phyloP scores from a whole-genome alignment of 768 basidiomycete species.

The Pulveroboletus sp. region DNA sequence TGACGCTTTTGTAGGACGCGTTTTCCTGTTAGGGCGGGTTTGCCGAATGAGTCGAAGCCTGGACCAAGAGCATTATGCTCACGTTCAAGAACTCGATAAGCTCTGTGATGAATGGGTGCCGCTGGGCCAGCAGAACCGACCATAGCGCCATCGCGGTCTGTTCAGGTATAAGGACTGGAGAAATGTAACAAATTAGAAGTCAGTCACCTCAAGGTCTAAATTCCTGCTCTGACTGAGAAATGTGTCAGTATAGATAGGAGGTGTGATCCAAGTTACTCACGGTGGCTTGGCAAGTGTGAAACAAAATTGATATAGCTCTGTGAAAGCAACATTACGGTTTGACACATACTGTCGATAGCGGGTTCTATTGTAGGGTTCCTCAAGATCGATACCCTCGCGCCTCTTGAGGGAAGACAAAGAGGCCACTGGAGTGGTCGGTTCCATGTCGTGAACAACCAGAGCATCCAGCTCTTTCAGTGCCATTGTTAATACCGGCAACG shows the following conservation, averaged over 20 bases:
- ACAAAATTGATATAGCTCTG: slow-evolving; percentile 64
- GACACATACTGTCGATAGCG: slow-evolving; percentile 48
- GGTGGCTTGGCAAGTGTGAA: slow-evolving; percentile 68
- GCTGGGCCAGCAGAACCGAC: slow-evolving; percentile 67
- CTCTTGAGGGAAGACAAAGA: slow-evolving; percentile 31
- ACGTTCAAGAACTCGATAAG: slow-evolving; percentile 67
- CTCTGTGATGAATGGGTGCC: slow-evolving; percentile 62
- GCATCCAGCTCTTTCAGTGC: slow-evolving; percentile 60
- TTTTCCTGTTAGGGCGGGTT: slow-evolving; percentile 36
- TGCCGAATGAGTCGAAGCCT: no score
- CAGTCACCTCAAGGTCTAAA: slow-evolving; percentile 73
- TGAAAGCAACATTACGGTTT: slow-evolving; percentile 51
- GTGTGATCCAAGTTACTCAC: slow-evolving; percentile 42
- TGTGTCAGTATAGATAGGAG: slow-evolving; percentile 4
- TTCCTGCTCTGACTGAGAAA: slow-evolving; percentile 59
- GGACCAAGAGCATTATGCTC: slow-evolving; percentile 16
- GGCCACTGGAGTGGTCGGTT: slow-evolving; percentile 32
- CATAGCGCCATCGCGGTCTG: slow-evolving; percentile 72
- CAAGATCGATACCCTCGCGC: slow-evolving; percentile 13
- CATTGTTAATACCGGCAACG: slow-evolving; percentile 43
- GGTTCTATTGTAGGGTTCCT: slow-evolving; percentile 53
- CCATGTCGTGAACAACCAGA: slow-evolving; percentile 48
- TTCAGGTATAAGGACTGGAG: not conserved
- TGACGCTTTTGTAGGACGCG: slow-evolving; percentile 68
- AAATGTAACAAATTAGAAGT: not conserved